Percentiles rank a stretch among this genome's conserved stretches.
phyloP scores from a whole-genome alignment of 2,329 filamentous ascomycete genomes.

The Trichophyton verrucosum region DNA sequence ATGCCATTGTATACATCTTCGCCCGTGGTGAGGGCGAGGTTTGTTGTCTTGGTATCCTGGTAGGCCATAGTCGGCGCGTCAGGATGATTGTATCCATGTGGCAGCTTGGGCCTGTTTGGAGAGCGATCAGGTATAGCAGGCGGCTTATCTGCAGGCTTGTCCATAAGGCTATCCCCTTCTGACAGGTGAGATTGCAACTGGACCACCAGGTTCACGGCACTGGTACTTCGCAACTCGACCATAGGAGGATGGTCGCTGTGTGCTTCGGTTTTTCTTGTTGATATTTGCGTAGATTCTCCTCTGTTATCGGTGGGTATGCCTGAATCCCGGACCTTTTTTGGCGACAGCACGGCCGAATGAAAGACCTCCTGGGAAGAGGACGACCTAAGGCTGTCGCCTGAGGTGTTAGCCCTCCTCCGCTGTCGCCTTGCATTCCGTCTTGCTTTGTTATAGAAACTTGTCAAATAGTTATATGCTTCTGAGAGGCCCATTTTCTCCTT shows the following conservation, averaged over 20 bases:
- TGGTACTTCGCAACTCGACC: neutral
- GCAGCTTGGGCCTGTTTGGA: neutral
- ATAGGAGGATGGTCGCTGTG: neutral
- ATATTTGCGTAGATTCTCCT: neutral
- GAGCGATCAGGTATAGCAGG: neutral
- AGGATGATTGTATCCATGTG: neutral
- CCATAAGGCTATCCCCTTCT: neutral
- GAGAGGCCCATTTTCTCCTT: constrained; percentile 8
- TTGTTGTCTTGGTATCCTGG: neutral
- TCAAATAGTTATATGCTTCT: constrained; percentile 12
- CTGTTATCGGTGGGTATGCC: neutral
- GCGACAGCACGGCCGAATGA: neutral
- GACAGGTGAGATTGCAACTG: neutral
- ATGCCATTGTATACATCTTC: neutral
- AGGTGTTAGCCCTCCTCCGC: neutral
- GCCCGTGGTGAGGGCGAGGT: neutral
- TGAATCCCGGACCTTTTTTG: neutral
- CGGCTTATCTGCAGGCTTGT: neutral
- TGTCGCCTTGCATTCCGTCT: neutral
- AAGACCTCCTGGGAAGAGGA: neutral
- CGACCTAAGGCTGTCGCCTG: neutral
- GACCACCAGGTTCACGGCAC: neutral
- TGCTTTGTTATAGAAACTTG: constrained; percentile 11
- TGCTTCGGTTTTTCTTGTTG: neutral
- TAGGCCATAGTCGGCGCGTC: neutral